These are phyloP conservation scores for Colletotrichum sp. DNA, from an alignment of 2,329 filamentous ascomycete genomes.

Conservation along the genomic window DNA sequence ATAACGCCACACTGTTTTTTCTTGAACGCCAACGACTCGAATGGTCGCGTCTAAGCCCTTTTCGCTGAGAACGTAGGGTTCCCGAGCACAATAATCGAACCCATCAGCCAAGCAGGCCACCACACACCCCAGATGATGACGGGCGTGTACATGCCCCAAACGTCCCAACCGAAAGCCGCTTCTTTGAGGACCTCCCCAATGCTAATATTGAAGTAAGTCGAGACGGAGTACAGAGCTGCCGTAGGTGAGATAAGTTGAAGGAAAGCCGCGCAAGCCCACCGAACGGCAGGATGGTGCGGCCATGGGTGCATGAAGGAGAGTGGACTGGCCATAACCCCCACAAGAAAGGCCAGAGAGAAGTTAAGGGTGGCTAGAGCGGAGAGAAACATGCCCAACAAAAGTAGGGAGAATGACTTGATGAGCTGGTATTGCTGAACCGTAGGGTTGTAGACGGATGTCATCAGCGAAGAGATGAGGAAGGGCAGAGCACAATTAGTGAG, in stretches of 20 bases:
- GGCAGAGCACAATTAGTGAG: conserved; percentile 61
- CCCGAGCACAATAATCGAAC: conserved; percentile 59
- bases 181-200: conserved; percentile 68
- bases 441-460: conserved; percentile 57
- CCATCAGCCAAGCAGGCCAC: conserved; percentile 90
- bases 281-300: conserved; percentile 38
- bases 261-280: conserved; percentile 50
- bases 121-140: conserved; percentile 93
- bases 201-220: conserved; percentile 39
- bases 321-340: conserved; percentile 80
- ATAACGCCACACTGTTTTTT: background rate
- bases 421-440: conserved; percentile 76
- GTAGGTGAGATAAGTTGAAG: conserved; percentile 68
- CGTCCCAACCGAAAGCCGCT: conserved; percentile 86
- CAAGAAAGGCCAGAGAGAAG: conserved; percentile 86
- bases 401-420: conserved; percentile 89
- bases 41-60: background rate
- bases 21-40: background rate
- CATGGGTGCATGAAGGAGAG: conserved; percentile 74
- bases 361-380: conserved; percentile 94
- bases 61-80: background rate
- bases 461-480: conserved; percentile 56
- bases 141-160: conserved; percentile 88
- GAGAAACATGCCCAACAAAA: conserved; percentile 89
- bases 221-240: conserved; percentile 55